Evolutionary conservation across 176 grass and related monocot species (phyloP).

Genomic region (Ensete glaucum): DNA sequence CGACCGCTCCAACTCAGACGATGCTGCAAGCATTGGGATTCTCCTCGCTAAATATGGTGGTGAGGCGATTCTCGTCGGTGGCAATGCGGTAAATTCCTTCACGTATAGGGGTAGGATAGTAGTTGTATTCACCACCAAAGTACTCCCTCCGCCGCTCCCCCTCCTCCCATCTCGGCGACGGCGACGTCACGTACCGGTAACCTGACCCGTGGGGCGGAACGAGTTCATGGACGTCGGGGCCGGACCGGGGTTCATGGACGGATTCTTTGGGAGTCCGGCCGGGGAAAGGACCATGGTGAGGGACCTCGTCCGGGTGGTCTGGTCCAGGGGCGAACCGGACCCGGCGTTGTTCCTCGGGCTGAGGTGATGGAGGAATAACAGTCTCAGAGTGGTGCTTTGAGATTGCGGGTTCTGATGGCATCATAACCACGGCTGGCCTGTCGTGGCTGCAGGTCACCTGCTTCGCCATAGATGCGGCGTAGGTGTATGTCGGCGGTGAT

Average conservation of each 20-base stretch:
- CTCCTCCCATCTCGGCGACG: conserved; percentile 67
- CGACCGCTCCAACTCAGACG: conserved; percentile 29
- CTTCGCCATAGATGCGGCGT: conserved; percentile 33
- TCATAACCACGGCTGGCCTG: conserved; percentile 33
- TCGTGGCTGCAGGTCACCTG: conserved; percentile 45
- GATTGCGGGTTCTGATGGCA: conserved; percentile 25
- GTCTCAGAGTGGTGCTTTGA: conserved; percentile 2
- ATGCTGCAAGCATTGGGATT: conserved; percentile 94
- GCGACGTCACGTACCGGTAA: conserved; percentile 64
- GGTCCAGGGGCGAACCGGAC: conserved; percentile 37
- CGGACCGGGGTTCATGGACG: not conserved
- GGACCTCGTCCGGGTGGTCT: not conserved
- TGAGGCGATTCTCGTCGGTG: conserved; percentile 79
- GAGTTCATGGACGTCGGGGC: conserved; percentile 11
- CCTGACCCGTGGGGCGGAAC: conserved; percentile 6
- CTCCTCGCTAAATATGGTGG: conserved; percentile 98
- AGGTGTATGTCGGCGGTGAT: conserved; percentile 26
- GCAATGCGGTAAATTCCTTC: conserved; percentile 94
- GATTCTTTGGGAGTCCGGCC: not conserved
- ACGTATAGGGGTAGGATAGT: conserved; percentile 86
- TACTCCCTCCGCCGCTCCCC: conserved; percentile 56
- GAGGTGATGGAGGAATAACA: not conserved
- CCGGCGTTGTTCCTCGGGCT: conserved; percentile 24
- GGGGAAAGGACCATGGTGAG: not conserved
- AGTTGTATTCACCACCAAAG: conserved; percentile 77